Evolutionary conservation across 352 stramenopile genomes (phyloP), one percentile per base, ranked within the genome.

Genomic region (Thraustotheca clavata): DNA sequence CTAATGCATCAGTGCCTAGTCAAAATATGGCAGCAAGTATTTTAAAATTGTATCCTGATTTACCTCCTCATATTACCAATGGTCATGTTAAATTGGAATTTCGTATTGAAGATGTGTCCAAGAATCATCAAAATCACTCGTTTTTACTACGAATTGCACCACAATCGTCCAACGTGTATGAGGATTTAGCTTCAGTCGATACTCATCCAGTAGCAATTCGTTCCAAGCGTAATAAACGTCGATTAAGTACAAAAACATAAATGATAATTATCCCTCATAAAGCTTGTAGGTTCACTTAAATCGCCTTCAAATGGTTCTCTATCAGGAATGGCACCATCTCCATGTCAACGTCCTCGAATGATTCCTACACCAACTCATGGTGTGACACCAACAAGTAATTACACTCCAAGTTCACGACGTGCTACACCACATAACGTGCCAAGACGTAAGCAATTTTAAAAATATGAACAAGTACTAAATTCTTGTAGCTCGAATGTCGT

Each of bases 91-190:
- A 73, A n/a, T 76, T 98, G 36, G 87, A 85, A n/a, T 95, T 98
- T 68, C 88, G 95, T 29, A 97, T 98, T 49, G 90, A 98, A 68
- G 95, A 98, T 69, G 92, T 98, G 41, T 97, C 86, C 20, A 98
- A 98, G 77, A 98, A 98, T 79, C 94, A 98, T 73, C 95, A 98
- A 59, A 91, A 89, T 40, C 91, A 98, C 77, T 88, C 82, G 27
- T 98, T 98, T 67, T 67, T 88, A 31, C 74, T 98, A 26, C 73
- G 96, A 67, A 81, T 98, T 36, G 81, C 79, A 20, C 83, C 93
- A 0, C 88, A 97, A 60, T 77, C 75, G 24, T 87, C 77, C 38
- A 78, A 75, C 35, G 91, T 91, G 77, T 94, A 91, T 61, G 80
- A 90, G 67, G 89, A 97, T 62, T 93, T 98, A 49, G 89, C 89